Base-by-base conservation (phyloP, 441 rosid genomes). In the Mallotus japonicus region DNA sequence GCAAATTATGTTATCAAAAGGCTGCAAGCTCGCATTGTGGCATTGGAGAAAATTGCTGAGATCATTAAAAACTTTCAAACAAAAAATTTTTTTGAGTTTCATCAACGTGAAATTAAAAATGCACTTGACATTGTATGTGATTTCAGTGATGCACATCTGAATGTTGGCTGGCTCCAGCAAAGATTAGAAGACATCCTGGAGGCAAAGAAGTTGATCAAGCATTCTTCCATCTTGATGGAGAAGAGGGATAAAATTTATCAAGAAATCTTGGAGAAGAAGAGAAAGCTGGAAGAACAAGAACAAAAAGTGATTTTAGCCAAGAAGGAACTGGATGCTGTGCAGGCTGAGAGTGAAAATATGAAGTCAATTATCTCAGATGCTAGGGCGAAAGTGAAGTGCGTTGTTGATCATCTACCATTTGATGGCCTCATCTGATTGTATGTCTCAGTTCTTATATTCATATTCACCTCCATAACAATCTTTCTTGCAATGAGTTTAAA, bases 341-440 rank as follows among this genome's bases (percentile, higher is more conserved):
- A 13, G 17, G 71, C 59, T 28, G 50, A 69, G 32, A 24, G 22
- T 15, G 64, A 17, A 72, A 15, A 4, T 3, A 9, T 77, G 4
- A 56, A 50, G 53, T 1, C 1, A 68, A 42, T 2, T 14, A 7
- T 61, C 73, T 67, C 69, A 4, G 49, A 61, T 17, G 69, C 56
- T n/a, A n/a, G 4, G 65, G 60, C 70, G 12, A 55, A 64, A 28
- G 49, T 69, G 19, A 22, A 19, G 37, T 34, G 2, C 69, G 65
- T 73, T 51, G 20, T 63, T 7, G 34, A 63, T 47, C 44, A 72
- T 40, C 68, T 53, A 4, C 60, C 67, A 28, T 15, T 70, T 1
- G 34, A 57, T 55, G 77, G 47, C 54, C 77, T 77, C 50, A 28
- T 76, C 49, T 76, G 62, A 63, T 17, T 67, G 61, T 13, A 13